Conservation (phyloP, 192 early-diverging fungal genomes). For the Lobulomyces angularis region DNA sequence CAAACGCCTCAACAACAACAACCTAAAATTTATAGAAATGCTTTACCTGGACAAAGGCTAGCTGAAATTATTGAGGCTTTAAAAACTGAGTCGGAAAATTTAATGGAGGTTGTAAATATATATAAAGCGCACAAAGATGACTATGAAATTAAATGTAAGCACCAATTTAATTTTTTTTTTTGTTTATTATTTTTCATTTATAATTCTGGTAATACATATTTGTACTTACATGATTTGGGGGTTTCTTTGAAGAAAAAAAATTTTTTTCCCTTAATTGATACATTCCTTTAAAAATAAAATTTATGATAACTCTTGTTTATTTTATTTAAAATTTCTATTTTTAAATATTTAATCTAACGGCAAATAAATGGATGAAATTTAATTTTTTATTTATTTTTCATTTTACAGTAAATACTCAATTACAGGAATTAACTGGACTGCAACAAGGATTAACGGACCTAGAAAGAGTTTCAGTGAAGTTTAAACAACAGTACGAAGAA, state of each 20-base stretch:
- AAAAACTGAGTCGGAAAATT: slow-evolving; percentile 61
- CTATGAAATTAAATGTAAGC: slow-evolving; percentile 73
- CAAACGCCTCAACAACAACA: too few species aligned
- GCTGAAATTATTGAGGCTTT: slow-evolving; percentile 73
- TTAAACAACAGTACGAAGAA: slow-evolving; percentile 80
- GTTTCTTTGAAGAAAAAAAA: background rate
- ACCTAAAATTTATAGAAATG: too few species aligned
- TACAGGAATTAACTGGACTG: slow-evolving; percentile 65
- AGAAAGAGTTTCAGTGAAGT: slow-evolving; percentile 62
- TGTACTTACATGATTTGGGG: too few species aligned
- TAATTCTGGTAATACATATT: too few species aligned
- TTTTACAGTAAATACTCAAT: slow-evolving; percentile 55
- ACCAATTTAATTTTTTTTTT: too few species aligned
- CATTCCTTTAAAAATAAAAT: too few species aligned
- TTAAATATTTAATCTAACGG: too few species aligned
- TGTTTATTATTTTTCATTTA: too few species aligned
- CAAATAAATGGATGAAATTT: too few species aligned
- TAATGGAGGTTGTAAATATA: slow-evolving; percentile 59
- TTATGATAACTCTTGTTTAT: too few species aligned
- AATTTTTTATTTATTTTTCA: slow-evolving; percentile 5
- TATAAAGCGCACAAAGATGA: slow-evolving; percentile 74
- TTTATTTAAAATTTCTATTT: too few species aligned
- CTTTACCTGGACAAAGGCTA: too few species aligned
- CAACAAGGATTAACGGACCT: slow-evolving; percentile 68
- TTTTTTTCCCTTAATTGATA: background rate